These are phyloP conservation scores for Tolypocladium ovalisporum DNA, from an alignment of 2,329 filamentous ascomycete species.

Conservation along the genomic window DNA sequence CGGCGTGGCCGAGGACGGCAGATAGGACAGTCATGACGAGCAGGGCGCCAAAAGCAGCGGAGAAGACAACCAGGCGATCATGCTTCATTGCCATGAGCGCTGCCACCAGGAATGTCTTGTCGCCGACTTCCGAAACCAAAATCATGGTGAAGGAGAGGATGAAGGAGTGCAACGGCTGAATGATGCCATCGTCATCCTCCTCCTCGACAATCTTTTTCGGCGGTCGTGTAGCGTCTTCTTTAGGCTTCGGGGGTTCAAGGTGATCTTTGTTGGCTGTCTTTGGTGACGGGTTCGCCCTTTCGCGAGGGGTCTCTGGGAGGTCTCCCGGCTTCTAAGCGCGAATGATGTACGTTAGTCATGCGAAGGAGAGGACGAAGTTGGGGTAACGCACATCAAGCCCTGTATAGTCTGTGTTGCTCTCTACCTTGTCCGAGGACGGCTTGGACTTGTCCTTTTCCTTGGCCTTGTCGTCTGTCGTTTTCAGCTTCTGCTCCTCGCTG, in stretches of 20 bases:
- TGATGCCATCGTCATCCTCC: conserved; percentile 47
- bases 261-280: conserved; percentile 55
- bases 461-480: conserved; percentile 27
- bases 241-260: conserved; percentile 32
- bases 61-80: conserved; percentile 84
- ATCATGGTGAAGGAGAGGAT: conserved; percentile 95
- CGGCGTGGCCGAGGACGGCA: conserved; percentile 81
- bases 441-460: conserved; percentile 30
- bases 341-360: conserved; percentile 8
- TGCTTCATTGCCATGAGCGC: conserved; percentile 99
- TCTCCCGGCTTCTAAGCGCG: conserved; percentile 65
- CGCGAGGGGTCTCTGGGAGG: conserved; percentile 67
- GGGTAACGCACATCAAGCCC: conserved; percentile 21
- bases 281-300: conserved; percentile 60
- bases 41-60: conserved; percentile 83
- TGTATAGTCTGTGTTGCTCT: conserved; percentile 20
- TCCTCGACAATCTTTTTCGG: conserved; percentile 18
- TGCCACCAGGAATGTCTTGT: conserved; percentile 97
- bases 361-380: background rate
- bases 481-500: conserved; percentile 63
- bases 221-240: conserved; percentile 12
- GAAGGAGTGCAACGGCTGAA: conserved; percentile 79
- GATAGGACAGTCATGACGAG: conserved; percentile 93
- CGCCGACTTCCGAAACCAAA: conserved; percentile 87
- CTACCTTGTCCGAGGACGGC: conserved; percentile 28